A percentile compares a stretch with the other conserved stretches of the same genome.
These are phyloP conservation scores for Wickerhamomyces alni DNA, from an alignment of 805 yeast genomes.

Conservation along the genomic window DNA sequence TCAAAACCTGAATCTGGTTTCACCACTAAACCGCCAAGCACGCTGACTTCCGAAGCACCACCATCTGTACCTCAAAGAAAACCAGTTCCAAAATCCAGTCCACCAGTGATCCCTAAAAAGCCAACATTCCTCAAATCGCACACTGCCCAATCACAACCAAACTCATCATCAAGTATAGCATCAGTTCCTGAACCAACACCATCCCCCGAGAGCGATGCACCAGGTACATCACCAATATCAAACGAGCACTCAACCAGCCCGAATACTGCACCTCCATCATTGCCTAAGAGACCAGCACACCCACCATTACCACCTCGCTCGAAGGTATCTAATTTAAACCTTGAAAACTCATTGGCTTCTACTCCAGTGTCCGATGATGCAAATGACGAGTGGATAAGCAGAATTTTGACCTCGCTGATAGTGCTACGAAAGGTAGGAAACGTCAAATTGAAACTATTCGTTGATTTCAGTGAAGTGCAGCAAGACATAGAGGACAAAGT, in stretches of 20 bases:
- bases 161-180: slow-evolving; percentile 1
- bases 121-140: slow-evolving; percentile 14
- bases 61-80: no score
- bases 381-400: slow-evolving; percentile 49
- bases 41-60: no score
- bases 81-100: neutral
- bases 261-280: slow-evolving; percentile 14
- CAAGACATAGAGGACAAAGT: slow-evolving; percentile 21
- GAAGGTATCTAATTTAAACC: slow-evolving; percentile 11
- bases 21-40: no score
- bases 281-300: slow-evolving; percentile 25
- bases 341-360: no score
- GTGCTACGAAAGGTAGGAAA: slow-evolving; percentile 14
- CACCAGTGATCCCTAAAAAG: slow-evolving; percentile 22
- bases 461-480: slow-evolving; percentile 19
- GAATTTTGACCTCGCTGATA: slow-evolving; percentile 32
- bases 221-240: neutral
- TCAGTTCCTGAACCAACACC: slow-evolving; percentile 2
- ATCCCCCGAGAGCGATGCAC: neutral
- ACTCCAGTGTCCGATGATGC: slow-evolving; percentile 37
- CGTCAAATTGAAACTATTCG: slow-evolving; percentile 15
- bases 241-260: neutral
- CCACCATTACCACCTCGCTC: slow-evolving; percentile 26
- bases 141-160: neutral
- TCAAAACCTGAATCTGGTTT: no score